Evolutionary conservation across 306 rosid species (phyloP), one percentile per base, ranked within the genome.

Genomic region (Medicago lupulina): DNA sequence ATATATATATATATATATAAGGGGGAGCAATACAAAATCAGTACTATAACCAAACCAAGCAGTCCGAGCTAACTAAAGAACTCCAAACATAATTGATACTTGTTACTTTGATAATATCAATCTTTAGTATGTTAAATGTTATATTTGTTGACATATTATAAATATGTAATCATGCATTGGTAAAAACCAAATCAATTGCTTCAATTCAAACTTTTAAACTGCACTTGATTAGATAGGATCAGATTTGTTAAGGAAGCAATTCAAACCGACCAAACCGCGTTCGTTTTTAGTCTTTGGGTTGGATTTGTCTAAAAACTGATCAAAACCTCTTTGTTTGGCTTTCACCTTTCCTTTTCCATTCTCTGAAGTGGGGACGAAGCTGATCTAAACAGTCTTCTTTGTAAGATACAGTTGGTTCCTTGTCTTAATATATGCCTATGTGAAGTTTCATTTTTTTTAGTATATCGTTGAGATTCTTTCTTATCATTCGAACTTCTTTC

Each of bases 321-420:
- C 16, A 14, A 14, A 47, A 47, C 53, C 54, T n/a, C 18, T 49
- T 49, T 49, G 54, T 49, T 49, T 49, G 54, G 2, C 21, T 75
- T 49, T 50, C 58, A 34, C 55, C 63, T 49, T 17, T 23, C 23
- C 70, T 49, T 78, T 70, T 39, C 46, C 54, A 34, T 70, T 49
- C 71, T 38, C 55, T 34, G 68, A 67, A 41, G 44, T 63, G 44
- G 18, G 68, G 23, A 8, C 0, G 46, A 62, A 34, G 67, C 46
- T 63, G 53, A 58, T 28, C 25, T 49, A 61, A 61, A 47, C 25
- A 39, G 15, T 51, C 41, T 36, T 76, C 25, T 36, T 76, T 21
- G 25, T 8, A 31, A 51, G 46, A 38, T 71, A 36, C 11, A 34
- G 55, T 19, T 31, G 21, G 47, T 79, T 71, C 59, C 50, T 60